A percentile compares a stretch with the other conserved stretches of the same genome.
Conservation (phyloP, 2,329 filamentous ascomycete genomes). For the Pseudovirgaria hyperparasitica region DNA sequence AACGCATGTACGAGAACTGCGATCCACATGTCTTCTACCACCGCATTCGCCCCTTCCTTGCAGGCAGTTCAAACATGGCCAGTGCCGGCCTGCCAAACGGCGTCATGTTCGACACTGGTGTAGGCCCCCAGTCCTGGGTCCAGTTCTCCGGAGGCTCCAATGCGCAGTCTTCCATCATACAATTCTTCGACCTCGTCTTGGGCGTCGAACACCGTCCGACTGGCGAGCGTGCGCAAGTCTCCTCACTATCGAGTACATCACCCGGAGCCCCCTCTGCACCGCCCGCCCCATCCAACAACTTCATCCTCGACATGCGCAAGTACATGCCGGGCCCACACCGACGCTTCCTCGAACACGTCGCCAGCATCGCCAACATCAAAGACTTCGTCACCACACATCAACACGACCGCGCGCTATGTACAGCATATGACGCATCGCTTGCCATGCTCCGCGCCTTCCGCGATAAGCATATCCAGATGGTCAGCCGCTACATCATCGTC, state of each 20-base stretch:
- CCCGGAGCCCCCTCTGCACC: conserved; percentile 27
- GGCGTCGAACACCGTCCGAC: conserved; percentile 86
- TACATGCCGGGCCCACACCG: conserved; percentile 96
- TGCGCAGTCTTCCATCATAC: conserved; percentile 89
- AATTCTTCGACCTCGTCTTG: conserved; percentile 90
- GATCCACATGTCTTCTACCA: conserved; percentile 93
- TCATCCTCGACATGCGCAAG: conserved; percentile 89
- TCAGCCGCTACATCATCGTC: conserved; percentile 88
- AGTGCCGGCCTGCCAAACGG: conserved; percentile 83
- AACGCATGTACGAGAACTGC: conserved; percentile 90
- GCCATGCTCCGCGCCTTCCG: conserved; percentile 66
- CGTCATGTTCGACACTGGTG: conserved; percentile 75
- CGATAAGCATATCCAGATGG: conserved; percentile 93
- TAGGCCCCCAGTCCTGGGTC: conserved; percentile 53
- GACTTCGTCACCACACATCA: conserved; percentile 57
- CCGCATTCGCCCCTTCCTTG: conserved; percentile 88
- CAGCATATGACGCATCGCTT: conserved; percentile 85
- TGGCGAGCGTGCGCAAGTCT: conserved; percentile 56
- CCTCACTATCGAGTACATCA: conserved; percentile 14
- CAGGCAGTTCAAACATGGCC: conserved; percentile 94
- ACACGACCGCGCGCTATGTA: conserved; percentile 51
- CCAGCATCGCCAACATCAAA: conserved; percentile 72
- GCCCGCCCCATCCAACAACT: conserved; percentile 57
- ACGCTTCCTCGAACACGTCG: conserved; percentile 73
- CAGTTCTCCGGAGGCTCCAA: conserved; percentile 93